Conservation (phyloP, 2,329 filamentous ascomycete species). For the Davidsoniella australis region DNA sequence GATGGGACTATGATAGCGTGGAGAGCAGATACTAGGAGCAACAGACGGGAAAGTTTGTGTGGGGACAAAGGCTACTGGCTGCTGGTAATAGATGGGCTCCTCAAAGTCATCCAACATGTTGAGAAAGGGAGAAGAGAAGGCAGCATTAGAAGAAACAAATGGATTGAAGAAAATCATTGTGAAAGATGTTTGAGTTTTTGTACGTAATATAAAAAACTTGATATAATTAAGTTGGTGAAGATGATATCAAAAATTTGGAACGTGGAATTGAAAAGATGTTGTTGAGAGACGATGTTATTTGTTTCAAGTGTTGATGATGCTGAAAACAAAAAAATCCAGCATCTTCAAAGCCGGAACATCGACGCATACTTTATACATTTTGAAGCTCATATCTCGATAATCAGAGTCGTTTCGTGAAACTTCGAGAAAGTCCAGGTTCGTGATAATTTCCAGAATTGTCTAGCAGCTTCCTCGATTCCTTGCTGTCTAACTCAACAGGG, state of each 20-base stretch:
- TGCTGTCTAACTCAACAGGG: background rate
- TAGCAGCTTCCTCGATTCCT: background rate
- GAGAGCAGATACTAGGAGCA: background rate
- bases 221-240: no score
- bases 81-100: background rate
- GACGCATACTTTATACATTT: background rate
- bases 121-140: constrained; percentile 43
- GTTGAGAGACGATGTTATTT: no score
- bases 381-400: background rate
- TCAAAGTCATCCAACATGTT: constrained; percentile 35
- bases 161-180: constrained; percentile 46
- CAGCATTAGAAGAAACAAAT: constrained; percentile 24
- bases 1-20: background rate
- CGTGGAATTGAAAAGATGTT: no score
- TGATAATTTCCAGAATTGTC: background rate
- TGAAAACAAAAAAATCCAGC: background rate
- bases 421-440: background rate
- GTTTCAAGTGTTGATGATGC: constrained; percentile 6
- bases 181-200: constrained; percentile 12
- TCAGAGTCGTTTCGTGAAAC: background rate
- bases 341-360: background rate
- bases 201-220: no score
- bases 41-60: constrained; percentile 19
- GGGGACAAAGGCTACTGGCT: constrained; percentile 22
- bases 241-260: no score